Base-by-base conservation (phyloP, 305 asterid species). In the Caryopteris hybrid region DNA sequence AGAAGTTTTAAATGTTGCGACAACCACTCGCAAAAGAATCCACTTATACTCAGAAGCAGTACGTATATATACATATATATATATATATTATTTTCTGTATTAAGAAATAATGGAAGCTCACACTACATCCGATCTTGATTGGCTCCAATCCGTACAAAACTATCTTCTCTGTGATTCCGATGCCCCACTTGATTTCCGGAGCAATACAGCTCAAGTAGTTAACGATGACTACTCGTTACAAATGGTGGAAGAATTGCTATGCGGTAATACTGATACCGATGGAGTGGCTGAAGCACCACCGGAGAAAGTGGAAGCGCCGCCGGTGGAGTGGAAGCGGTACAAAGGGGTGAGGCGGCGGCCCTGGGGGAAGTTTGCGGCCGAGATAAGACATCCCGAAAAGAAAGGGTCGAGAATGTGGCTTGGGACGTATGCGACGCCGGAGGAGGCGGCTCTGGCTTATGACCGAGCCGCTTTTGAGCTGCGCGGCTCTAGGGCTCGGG, bases 341-440 rank as follows among this genome's bases (percentile, higher is more conserved):
- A 72, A 92, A 22, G 97, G 97, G 0, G 95, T 91, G 61, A 78
- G 97, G 74, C 90, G 78, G 54, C 68, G 97, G 76, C 96, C 96
- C 11, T 90, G 96, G 95, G 95, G 97, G 6, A 90, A 88, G 75
- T 90, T 86, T 50, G 97, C 95, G 12, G 96, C 96, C 8, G 97
- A 90, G 81, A 90, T 90, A 34, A 81, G 97, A 62, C 94, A 90
- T 29, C 95, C 97, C 38, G 88, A 89, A 17, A 88, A 86, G 43
- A 88, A 86, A 51, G 96, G 97, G 31, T 89, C 96, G 14, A 71
- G 97, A 53, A 91, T 90, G 6, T 90, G 97, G 97, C 96, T 90
- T 4, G 97, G 97, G 18, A 90, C 97, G 17, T 78, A 74, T 48
- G 80, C 52, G 69, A 78, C 80, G 60, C 55, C 83, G 23, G 80